Evolutionary conservation across 2,329 filamentous ascomycete species (phyloP), one percentile per base, ranked within the genome.

Genomic region (Paecilomyces variotii): DNA sequence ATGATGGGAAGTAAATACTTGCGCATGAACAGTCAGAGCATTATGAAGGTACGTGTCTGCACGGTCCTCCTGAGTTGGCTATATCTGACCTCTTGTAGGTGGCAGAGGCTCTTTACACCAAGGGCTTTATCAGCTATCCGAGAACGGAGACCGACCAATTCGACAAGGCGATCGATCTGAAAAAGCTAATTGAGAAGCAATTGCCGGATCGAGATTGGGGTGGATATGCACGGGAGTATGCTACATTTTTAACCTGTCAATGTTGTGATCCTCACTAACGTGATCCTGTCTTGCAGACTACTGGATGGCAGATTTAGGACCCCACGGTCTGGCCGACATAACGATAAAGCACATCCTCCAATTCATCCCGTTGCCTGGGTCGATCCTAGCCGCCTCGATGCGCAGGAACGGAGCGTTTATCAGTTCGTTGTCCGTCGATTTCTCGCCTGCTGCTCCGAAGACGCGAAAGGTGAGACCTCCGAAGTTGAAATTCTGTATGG

Each of bases 111-210:
- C 83, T 99, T 1, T 99, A 99, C 78, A 92, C 91, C 54, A 91
- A 89, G 72, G 94, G 94, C 0, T 97, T 92, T 76, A 96, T 99
- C 74, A 97, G 92, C 73, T 99, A 99, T 74, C 94, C 94, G 1
- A 87, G 94, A 74, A 99, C 94, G 0, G 94, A 99, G 74, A 99
- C 94, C 0, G 94, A 99, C 72, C 89, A 93, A 32, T 99, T 97
- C 69, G 92, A 97, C 68, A 85, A 85, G 67, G 93, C 84, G 3
- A 97, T 97, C 78, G 87, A 97, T 70, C 80, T 99, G 24, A 85
- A 84, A 62, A 83, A 82, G 25, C 78, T 99, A 7, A 83, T 97
- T 19, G 85, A 90, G 67, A 97, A 95, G 69, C 94, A 99, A 72
- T 85, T 84, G 0, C 85, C 86, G 59, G 90, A 91, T 68, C 77